Evolutionary conservation across 331 rosid species (phyloP).

Genomic region (Arachis monticola): DNA sequence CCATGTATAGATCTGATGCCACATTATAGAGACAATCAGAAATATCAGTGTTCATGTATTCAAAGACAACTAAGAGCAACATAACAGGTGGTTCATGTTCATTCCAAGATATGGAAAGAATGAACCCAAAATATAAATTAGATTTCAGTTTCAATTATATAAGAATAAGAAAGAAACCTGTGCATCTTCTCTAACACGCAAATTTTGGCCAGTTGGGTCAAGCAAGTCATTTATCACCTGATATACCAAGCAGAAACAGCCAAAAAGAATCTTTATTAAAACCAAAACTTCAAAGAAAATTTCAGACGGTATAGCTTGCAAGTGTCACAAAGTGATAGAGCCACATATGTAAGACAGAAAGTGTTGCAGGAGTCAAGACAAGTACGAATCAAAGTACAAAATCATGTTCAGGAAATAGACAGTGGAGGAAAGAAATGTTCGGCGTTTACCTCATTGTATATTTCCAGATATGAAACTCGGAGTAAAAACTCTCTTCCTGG

Average conservation of each 20-base stretch:
- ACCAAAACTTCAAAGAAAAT: background rate
- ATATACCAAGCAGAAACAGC: conserved; percentile 38
- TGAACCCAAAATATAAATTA: conserved; percentile 13
- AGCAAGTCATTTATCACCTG: conserved; percentile 99
- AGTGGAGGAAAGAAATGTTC: conserved; percentile 19
- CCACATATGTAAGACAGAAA: conserved; percentile 9
- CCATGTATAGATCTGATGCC: conserved; percentile 8
- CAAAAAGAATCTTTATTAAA: conserved; percentile 22
- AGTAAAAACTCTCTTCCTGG: conserved; percentile 99
- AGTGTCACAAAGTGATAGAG: background rate
- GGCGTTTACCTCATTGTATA: conserved; percentile 87
- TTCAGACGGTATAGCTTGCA: conserved; percentile 3
- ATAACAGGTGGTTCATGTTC: conserved; percentile 7
- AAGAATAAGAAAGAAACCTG: conserved; percentile 64
- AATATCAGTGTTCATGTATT: background rate
- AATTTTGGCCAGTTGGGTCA: conserved; percentile 98
- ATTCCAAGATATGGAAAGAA: background rate
- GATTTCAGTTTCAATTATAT: conserved; percentile 17
- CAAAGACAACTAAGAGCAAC: conserved; percentile 15
- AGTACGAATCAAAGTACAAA: background rate
- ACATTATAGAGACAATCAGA: conserved; percentile 28
- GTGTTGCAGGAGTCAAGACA: background rate
- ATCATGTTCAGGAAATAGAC: conserved; percentile 33
- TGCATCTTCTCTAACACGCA: conserved; percentile 98
- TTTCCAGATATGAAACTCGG: conserved; percentile 95